phyloP scores from a whole-genome alignment of 257 asterid genomes.

The Solanum bulbocastanum region DNA sequence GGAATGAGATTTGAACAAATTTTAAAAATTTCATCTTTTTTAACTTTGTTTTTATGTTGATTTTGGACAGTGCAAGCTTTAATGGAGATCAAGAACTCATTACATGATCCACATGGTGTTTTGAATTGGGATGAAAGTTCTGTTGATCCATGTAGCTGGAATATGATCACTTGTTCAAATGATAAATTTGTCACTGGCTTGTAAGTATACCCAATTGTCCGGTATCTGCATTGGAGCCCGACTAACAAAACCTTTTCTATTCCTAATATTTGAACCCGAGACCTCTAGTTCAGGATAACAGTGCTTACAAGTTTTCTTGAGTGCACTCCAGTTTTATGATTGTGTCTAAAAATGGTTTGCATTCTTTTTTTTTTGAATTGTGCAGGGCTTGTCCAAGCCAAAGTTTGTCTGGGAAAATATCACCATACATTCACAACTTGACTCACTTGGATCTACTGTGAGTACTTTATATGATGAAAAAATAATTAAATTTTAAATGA shows the following conservation, averaged over 20 bases:
- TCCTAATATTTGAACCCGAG: not conserved
- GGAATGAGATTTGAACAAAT: not conserved
- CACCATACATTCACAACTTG: constrained; percentile 64
- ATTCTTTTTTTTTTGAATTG: no score
- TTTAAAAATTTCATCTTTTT: not conserved
- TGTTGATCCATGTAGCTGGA: constrained; percentile 96
- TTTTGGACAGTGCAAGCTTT: constrained; percentile 56
- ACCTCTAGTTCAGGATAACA: not conserved
- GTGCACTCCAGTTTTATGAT: not conserved
- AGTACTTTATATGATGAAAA: constrained; percentile 15
- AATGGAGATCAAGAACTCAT: constrained; percentile 60
- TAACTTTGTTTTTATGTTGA: not conserved
- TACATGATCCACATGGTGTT: constrained; percentile 63
- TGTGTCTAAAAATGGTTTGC: not conserved
- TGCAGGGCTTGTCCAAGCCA: constrained; percentile 87
- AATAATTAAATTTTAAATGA: not conserved
- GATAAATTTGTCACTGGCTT: constrained; percentile 45
- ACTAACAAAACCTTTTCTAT: not conserved
- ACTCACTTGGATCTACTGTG: constrained; percentile 70
- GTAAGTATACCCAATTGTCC: constrained; percentile 29
- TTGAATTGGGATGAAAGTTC: constrained; percentile 70
- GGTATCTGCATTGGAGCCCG: not conserved
- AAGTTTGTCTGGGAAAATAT: constrained; percentile 63
- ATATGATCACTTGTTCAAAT: constrained; percentile 61
- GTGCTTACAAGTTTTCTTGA: not conserved